These are phyloP conservation scores for Amaranthus palmeri DNA, from an alignment of 148 eudicot genomes.

Conservation along the genomic window DNA sequence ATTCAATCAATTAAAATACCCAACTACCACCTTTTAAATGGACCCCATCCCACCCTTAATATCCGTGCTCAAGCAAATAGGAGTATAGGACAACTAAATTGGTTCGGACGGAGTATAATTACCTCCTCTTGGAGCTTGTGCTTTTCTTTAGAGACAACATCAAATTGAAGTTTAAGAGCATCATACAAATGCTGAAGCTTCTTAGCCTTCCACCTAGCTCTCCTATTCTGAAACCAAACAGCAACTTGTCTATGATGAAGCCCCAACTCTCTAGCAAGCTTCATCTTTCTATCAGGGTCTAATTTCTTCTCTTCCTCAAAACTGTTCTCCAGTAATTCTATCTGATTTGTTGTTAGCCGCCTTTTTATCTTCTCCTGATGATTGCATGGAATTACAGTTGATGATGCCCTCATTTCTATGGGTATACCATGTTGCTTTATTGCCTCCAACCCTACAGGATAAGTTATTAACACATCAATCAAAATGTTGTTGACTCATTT, in stretches of 20 bases:
- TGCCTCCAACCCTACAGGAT: constrained; percentile 9
- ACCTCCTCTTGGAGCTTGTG: constrained; percentile 75
- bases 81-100: too few species aligned
- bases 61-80: too few species aligned
- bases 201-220: constrained; percentile 83
- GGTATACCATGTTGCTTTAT: constrained; percentile 7
- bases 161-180: constrained; percentile 53
- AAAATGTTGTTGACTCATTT: too few species aligned
- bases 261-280: constrained; percentile 58
- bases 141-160: constrained; percentile 50
- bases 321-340: constrained; percentile 60
- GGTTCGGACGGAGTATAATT: too few species aligned
- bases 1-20: too few species aligned
- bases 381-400: not conserved
- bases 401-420: constrained; percentile 2
- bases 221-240: constrained; percentile 76
- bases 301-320: constrained; percentile 74
- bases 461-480: not conserved
- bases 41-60: too few species aligned
- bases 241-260: constrained; percentile 73
- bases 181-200: constrained; percentile 69
- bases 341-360: constrained; percentile 50
- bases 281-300: constrained; percentile 70
- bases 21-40: too few species aligned
- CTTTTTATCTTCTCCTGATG: constrained; percentile 48